Evolutionary conservation across 1,139 yeast genomes (phyloP).

Genomic region (Yamadazyma triangularis): DNA sequence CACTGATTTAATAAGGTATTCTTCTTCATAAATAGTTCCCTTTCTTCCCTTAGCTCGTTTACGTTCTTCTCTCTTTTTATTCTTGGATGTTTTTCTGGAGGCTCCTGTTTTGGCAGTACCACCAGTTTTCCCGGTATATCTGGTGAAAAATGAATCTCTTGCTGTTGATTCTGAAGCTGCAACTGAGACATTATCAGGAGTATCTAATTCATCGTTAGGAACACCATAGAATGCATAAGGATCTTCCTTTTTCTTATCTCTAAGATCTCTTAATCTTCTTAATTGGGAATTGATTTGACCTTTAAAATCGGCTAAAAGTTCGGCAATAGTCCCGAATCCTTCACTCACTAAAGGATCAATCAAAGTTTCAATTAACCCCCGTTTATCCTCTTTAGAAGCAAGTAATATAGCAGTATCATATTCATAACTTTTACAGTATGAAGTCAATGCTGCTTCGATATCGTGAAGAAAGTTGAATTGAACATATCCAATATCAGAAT

Average conservation of each 20-base stretch:
- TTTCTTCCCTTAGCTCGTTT: conserved; percentile 95
- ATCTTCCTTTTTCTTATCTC: conserved; percentile 77
- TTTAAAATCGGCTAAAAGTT: conserved; percentile 85
- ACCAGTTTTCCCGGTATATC: conserved; percentile 92
- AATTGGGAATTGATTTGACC: conserved; percentile 82
- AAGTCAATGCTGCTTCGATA: conserved; percentile 55
- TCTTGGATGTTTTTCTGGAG: conserved; percentile 85
- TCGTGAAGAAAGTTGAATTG: conserved; percentile 59
- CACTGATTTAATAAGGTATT: conserved; percentile 81
- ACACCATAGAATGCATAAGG: conserved; percentile 78
- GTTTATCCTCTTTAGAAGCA: conserved; percentile 39
- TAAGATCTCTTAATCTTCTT: conserved; percentile 74
- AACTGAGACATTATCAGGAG: conserved; percentile 89
- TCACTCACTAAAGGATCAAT: conserved; percentile 78
- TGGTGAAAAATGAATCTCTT: conserved; percentile 86
- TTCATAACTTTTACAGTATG: conserved; percentile 70
- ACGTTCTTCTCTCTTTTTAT: conserved; percentile 90
- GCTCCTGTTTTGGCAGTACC: conserved; percentile 98
- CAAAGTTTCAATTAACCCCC: conserved; percentile 49
- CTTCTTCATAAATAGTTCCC: conserved; percentile 96
- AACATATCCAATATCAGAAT: conserved; percentile 80
- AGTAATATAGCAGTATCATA: conserved; percentile 75
- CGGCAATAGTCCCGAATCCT: conserved; percentile 84
- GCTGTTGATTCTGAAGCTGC: conserved; percentile 95
- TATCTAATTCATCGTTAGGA: conserved; percentile 57